phyloP scores from a whole-genome alignment of 805 yeast species.

The Kodamaea kaohsiungensis region DNA sequence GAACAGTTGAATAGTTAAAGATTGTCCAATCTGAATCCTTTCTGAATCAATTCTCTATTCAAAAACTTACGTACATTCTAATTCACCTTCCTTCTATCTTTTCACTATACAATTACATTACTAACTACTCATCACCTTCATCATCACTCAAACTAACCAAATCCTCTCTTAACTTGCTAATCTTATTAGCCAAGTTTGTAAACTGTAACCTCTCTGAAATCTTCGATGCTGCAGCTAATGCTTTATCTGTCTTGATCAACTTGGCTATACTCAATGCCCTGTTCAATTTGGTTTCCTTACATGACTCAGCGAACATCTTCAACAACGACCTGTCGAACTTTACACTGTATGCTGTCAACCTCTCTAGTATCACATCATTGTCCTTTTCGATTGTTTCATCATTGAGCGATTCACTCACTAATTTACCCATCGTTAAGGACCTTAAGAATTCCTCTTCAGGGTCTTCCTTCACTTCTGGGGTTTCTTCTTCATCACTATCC shows the following conservation, averaged over 20 bases:
- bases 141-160: slow-evolving; percentile 25
- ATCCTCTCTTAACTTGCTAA: slow-evolving; percentile 39
- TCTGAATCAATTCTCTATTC: too few relatives aligned
- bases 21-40: too few relatives aligned
- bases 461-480: slow-evolving; percentile 24
- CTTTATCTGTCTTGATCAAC: slow-evolving; percentile 73
- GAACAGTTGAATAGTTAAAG: too few relatives aligned
- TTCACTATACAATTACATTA: neutral
- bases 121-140: slow-evolving; percentile 6
- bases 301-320: slow-evolving; percentile 71
- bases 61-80: neutral
- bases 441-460: slow-evolving; percentile 69
- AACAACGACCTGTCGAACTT: slow-evolving; percentile 76
- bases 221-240: slow-evolving; percentile 79
- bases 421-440: slow-evolving; percentile 58
- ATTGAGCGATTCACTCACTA: slow-evolving; percentile 54
- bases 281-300: slow-evolving; percentile 61
- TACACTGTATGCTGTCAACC: slow-evolving; percentile 52
- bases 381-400: slow-evolving; percentile 30
- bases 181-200: slow-evolving; percentile 35
- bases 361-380: slow-evolving; percentile 46
- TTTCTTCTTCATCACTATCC: slow-evolving; percentile 23
- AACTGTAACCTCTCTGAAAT: slow-evolving; percentile 69
- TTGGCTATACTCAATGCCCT: slow-evolving; percentile 71
- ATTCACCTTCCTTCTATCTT: neutral